A percentile compares a stretch with the other conserved stretches of the same genome.
Evolutionary conservation across 164 flowering plant species (phyloP).

Genomic region (Aristolochia californica): DNA sequence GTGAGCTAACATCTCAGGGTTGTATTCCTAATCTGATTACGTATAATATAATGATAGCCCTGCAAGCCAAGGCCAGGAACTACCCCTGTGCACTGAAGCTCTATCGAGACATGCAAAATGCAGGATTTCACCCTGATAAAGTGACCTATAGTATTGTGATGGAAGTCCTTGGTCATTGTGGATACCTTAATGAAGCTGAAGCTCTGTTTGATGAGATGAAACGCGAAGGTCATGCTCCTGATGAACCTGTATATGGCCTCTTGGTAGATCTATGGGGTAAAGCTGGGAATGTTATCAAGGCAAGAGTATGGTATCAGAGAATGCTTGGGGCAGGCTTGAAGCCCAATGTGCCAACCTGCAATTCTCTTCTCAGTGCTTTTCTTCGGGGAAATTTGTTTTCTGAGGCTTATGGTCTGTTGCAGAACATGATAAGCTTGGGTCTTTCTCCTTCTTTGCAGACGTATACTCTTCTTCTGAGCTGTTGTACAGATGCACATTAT

Average conservation of each 20-base stretch:
- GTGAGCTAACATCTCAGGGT: slow-evolving; percentile 83
- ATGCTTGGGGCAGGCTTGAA: slow-evolving; percentile 80
- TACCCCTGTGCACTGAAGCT: slow-evolving; percentile 59
- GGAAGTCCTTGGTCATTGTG: slow-evolving; percentile 98
- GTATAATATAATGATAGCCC: slow-evolving; percentile 88
- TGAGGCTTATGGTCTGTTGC: slow-evolving; percentile 69
- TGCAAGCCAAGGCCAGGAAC: slow-evolving; percentile 90
- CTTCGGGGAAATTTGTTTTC: slow-evolving; percentile 55
- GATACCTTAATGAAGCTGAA: slow-evolving; percentile 86
- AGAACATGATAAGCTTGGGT: slow-evolving; percentile 60
- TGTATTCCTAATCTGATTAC: slow-evolving; percentile 83
- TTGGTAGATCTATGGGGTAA: slow-evolving; percentile 97
- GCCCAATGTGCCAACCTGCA: slow-evolving; percentile 95
- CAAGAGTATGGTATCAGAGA: slow-evolving; percentile 75
- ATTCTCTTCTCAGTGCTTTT: slow-evolving; percentile 86
- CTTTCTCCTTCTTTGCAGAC: slow-evolving; percentile 78
- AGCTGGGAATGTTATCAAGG: slow-evolving; percentile 73
- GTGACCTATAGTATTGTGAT: slow-evolving; percentile 93
- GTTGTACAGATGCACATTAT: slow-evolving; percentile 67
- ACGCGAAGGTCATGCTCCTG: slow-evolving; percentile 69
- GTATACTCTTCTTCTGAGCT: slow-evolving; percentile 82
- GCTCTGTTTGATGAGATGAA: slow-evolving; percentile 71
- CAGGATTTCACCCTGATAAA: slow-evolving; percentile 84
- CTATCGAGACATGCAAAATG: slow-evolving; percentile 79
- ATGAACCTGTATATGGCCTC: slow-evolving; percentile 93